Percentiles rank a stretch among this genome's conserved stretches.
phyloP scores from a whole-genome alignment of 2,329 filamentous ascomycete species.

The Paraconiothyrium sp. region DNA sequence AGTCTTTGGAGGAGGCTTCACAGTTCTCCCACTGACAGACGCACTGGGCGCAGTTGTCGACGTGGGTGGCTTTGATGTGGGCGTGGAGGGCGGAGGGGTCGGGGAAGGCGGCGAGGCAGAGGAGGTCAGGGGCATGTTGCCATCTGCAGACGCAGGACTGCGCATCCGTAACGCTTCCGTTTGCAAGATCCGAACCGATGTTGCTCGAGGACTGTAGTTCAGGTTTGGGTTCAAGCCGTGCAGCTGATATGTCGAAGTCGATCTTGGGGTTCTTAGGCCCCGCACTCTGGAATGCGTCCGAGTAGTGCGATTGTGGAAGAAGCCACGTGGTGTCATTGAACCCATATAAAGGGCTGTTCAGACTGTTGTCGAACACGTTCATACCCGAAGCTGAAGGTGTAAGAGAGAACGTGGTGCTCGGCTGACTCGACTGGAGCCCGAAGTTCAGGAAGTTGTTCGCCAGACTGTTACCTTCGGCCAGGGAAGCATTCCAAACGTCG shows the following conservation, averaged over 20 bases:
- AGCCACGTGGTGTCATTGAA: slow-evolving; percentile 41
- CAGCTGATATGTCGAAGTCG: slow-evolving; percentile 40
- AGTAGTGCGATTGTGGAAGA: slow-evolving; percentile 37
- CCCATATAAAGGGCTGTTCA: slow-evolving; percentile 31
- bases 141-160: slow-evolving; percentile 43
- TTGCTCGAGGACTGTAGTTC: slow-evolving; percentile 15
- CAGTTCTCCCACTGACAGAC: slow-evolving; percentile 50
- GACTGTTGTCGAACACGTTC: slow-evolving; percentile 22
- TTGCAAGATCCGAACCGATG: not conserved
- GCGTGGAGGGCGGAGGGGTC: slow-evolving; percentile 43
- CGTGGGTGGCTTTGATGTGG: slow-evolving; percentile 47
- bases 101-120: slow-evolving; percentile 42
- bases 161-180: slow-evolving; percentile 17
- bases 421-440: slow-evolving; percentile 33
- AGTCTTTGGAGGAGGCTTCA: slow-evolving; percentile 46
- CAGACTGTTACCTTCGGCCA: slow-evolving; percentile 37
- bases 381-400: slow-evolving; percentile 25
- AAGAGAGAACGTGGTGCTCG: slow-evolving; percentile 32
- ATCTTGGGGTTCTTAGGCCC: slow-evolving; percentile 32
- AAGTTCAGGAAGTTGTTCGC: slow-evolving; percentile 39
- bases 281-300: slow-evolving; percentile 25
- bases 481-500: slow-evolving; percentile 39
- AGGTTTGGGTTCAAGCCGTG: slow-evolving; percentile 38
- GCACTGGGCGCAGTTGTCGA: slow-evolving; percentile 46
- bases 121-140: slow-evolving; percentile 38